Percentiles rank a stretch among this genome's conserved stretches.
Conservation (phyloP, 2,329 filamentous ascomycete genomes). For the Penicillium sp. region DNA sequence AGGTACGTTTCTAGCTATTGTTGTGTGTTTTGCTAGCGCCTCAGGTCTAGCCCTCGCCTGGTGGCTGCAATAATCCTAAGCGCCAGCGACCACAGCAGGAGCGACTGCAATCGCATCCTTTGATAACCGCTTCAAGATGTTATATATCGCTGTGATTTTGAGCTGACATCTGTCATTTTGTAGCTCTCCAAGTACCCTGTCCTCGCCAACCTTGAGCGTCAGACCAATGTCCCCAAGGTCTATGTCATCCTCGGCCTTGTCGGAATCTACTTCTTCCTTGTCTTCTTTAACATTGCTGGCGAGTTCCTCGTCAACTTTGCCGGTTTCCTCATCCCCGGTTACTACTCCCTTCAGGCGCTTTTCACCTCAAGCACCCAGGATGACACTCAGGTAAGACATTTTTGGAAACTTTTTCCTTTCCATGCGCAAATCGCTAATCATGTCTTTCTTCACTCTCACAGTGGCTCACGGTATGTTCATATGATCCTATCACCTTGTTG, state of each 20-base stretch:
- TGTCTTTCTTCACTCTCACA: conserved; percentile 25
- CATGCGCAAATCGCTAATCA: conserved; percentile 18
- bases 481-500: conserved; percentile 14
- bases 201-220: conserved; percentile 67
- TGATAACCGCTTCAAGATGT: not conserved
- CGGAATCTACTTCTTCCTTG: conserved; percentile 66
- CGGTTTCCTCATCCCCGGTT: conserved; percentile 63
- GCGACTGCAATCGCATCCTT: not conserved
- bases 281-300: conserved; percentile 71
- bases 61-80: not conserved
- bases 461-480: conserved; percentile 59
- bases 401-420: not conserved
- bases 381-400: conserved; percentile 59
- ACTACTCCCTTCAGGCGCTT: conserved; percentile 64
- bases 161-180: conserved; percentile 4
- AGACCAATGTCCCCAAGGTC: conserved; percentile 67
- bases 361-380: conserved; percentile 60
- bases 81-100: not conserved
- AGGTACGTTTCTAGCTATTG: conserved; percentile 48
- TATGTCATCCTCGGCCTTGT: conserved; percentile 64
- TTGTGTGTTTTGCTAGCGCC: conserved; percentile 22
- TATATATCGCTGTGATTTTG: not conserved
- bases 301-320: conserved; percentile 67
- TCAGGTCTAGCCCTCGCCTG: conserved; percentile 18
- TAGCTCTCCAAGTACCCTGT: conserved; percentile 66